Percentiles rank a stretch among this genome's conserved stretches.
Evolutionary conservation across 2,329 filamentous ascomycete genomes (phyloP).

Genomic region (Monilinia aucupariae): DNA sequence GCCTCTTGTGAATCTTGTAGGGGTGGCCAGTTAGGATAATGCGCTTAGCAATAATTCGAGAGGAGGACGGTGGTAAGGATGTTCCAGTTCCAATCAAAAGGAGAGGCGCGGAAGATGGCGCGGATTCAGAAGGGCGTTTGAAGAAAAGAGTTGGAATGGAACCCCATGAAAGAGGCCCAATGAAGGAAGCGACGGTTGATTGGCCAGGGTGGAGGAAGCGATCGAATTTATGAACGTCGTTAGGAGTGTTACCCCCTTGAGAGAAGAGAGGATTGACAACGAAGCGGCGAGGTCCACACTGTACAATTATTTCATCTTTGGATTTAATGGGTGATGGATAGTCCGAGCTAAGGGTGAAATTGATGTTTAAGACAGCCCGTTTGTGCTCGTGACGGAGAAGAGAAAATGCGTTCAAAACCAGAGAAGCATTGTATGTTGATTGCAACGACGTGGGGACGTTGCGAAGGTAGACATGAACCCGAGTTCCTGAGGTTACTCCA

Average conservation of each 20-base stretch:
- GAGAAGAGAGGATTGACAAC: slow-evolving; percentile 89
- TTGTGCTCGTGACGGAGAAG: slow-evolving; percentile 94
- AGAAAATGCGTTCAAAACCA: slow-evolving; percentile 73
- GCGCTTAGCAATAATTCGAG: slow-evolving; percentile 84
- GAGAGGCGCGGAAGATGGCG: slow-evolving; percentile 48
- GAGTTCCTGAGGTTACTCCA: slow-evolving; percentile 75
- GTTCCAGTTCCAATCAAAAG: slow-evolving; percentile 83
- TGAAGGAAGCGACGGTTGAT: slow-evolving; percentile 82
- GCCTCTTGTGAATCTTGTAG: slow-evolving; percentile 96
- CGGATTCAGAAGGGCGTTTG: slow-evolving; percentile 49
- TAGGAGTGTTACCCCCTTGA: slow-evolving; percentile 80
- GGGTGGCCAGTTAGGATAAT: slow-evolving; percentile 92
- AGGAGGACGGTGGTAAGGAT: slow-evolving; percentile 68
- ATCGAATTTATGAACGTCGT: slow-evolving; percentile 96
- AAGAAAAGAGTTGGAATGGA: slow-evolving; percentile 87
- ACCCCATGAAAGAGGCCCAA: slow-evolving; percentile 89
- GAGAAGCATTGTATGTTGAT: slow-evolving; percentile 46
- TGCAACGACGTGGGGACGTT: slow-evolving; percentile 51
- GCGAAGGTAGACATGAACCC: slow-evolving; percentile 72
- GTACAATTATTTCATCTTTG: slow-evolving; percentile 87
- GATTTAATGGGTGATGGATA: slow-evolving; percentile 72
- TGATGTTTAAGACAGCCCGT: slow-evolving; percentile 81
- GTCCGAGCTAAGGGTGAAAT: slow-evolving; percentile 78
- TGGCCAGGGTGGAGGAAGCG: slow-evolving; percentile 87
- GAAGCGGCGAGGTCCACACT: slow-evolving; percentile 83